Base-by-base conservation (phyloP, 192 early-diverging fungal genomes). In the Linnemannia schmuckeri region DNA sequence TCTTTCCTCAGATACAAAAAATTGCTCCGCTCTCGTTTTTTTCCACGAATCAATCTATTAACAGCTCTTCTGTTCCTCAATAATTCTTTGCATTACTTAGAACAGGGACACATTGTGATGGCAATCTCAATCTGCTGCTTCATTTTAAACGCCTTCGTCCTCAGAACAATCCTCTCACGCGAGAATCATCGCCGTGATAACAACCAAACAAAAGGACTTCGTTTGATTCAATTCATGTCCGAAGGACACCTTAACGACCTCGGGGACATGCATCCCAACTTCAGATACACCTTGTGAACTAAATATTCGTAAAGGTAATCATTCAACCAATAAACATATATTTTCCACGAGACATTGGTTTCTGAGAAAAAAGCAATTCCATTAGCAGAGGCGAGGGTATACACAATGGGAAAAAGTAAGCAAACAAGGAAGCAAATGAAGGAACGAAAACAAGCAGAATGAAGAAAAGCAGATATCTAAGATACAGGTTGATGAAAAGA, bases 121-220 rank as follows among this genome's bases (percentile, higher is more conserved):
- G 75, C 75, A 17, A 24, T 33, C 20, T 78, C 79, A 35, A 77
- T 87, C 40, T 15, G 42, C 13, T 10, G 87, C 15, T 68, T 76
- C 24, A 74, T 77, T 17, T 55, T 78, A 3, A 81, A 82, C 20
- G 54, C 89, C n/a, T 3, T 72, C 46, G 12, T 68, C 6, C 33
- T 90, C 17, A 66, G 89, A 18, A 46, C 22, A 40, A 66, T 83
- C 4, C 75, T 90, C 27, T 55, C 70, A 41, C 69, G 85, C 15
- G 89, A 89, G 40, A 90, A 90, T 70, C 41, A 72, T 10, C 17
- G 75, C 4, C 61, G 85, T 18, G 88, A 89, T 37, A 54, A 55
- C 10, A 77, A 66, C 38, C 38, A 73, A 6, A 71, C 81, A 17
- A 77, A 63, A n/a, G 75, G 71, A 22, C 37, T 77, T 37, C 76